Conservation (phyloP, 805 yeast species). For the Schwanniomyces occidentalis region DNA sequence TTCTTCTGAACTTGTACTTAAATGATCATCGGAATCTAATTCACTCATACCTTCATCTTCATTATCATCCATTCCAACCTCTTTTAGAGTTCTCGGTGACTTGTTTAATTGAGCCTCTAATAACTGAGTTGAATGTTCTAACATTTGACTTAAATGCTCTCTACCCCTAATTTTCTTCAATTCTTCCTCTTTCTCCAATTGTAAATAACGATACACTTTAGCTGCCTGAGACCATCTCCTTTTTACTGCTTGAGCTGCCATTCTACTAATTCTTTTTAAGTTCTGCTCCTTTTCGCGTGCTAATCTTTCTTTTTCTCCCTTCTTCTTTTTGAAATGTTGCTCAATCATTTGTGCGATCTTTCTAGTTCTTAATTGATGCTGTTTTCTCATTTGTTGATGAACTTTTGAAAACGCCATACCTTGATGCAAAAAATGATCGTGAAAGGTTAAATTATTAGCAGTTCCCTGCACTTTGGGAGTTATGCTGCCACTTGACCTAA, state of each 20-base stretch:
- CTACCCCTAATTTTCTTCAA: conserved; percentile 79
- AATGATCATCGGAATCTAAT: conserved; percentile 20
- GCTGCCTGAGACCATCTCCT: conserved; percentile 90
- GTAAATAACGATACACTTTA: conserved; percentile 72
- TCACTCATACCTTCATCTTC: too few species aligned
- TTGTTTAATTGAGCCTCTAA: conserved; percentile 78
- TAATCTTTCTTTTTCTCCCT: conserved; percentile 85
- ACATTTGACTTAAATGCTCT: conserved; percentile 80
- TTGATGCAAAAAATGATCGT: conserved; percentile 76
- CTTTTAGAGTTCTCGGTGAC: conserved; percentile 23
- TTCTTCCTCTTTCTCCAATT: conserved; percentile 76
- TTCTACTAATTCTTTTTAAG: conserved; percentile 68
- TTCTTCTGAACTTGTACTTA: conserved; percentile 12
- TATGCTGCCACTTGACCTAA: conserved; percentile 43
- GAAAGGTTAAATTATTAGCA: conserved; percentile 48
- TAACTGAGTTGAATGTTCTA: conserved; percentile 88
- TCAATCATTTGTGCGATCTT: conserved; percentile 83
- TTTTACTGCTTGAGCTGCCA: conserved; percentile 80
- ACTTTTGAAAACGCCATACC: conserved; percentile 70
- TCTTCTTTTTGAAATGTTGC: conserved; percentile 77
- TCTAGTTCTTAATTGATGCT: conserved; percentile 65
- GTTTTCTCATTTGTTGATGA: conserved; percentile 62
- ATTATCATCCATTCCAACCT: conserved; percentile 8
- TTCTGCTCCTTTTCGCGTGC: conserved; percentile 73
- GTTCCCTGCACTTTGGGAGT: conserved; percentile 47